These are phyloP conservation scores for Auricularia heimuer DNA, from an alignment of 768 basidiomycete species.

Conservation along the genomic window DNA sequence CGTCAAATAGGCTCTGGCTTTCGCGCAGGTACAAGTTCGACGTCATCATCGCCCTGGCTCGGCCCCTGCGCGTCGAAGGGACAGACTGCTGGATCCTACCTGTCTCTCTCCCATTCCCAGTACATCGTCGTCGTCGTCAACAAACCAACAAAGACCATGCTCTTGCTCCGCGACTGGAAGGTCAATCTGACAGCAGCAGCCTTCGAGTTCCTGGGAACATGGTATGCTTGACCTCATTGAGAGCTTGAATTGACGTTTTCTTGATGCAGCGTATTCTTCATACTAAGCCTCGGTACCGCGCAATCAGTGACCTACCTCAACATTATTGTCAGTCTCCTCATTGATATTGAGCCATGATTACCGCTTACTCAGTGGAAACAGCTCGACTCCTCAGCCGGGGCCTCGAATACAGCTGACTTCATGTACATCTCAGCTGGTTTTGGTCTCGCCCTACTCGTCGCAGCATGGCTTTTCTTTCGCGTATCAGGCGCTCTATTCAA, in stretches of 20 bases:
- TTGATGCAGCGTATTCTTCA: background rate
- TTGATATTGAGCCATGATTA: too few species aligned
- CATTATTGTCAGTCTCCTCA: background rate
- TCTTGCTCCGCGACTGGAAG: background rate
- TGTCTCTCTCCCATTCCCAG: too few species aligned
- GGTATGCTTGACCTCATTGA: background rate
- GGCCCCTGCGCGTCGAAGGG: too few species aligned
- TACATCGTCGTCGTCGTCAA: too few species aligned
- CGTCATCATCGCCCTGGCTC: too few species aligned
- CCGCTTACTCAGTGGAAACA: too few species aligned
- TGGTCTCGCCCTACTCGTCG: slow-evolving; percentile 50
- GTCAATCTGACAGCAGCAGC: background rate
- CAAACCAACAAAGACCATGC: too few species aligned
- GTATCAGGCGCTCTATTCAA: slow-evolving; percentile 59
- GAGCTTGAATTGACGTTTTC: background rate
- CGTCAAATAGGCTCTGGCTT: too few species aligned
- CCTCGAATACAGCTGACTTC: background rate
- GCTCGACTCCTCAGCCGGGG: too few species aligned
- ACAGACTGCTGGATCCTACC: too few species aligned
- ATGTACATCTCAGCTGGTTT: background rate
- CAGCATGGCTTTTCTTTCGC: slow-evolving; percentile 60
- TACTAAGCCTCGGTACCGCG: background rate
- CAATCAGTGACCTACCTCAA: background rate
- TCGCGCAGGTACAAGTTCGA: too few species aligned
- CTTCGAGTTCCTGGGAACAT: background rate